Conservation (phyloP, 2,329 filamentous ascomycete genomes). For the Fusarium nanum region DNA sequence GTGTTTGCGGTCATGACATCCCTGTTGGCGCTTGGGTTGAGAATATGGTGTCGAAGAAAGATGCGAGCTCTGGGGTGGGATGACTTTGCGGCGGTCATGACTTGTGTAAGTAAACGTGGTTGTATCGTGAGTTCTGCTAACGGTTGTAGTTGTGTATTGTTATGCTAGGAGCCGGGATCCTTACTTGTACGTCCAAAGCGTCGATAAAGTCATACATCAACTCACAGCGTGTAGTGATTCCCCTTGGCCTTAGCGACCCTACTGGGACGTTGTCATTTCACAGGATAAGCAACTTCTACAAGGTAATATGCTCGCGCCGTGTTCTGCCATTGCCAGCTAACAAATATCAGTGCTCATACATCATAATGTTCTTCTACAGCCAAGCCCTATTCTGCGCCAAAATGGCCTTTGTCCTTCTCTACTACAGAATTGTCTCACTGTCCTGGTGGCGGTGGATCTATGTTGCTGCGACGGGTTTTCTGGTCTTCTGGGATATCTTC, state of each 20-base stretch:
- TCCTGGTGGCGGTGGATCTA: slow-evolving; percentile 21
- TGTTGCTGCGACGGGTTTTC: background rate
- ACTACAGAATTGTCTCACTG: slow-evolving; percentile 25
- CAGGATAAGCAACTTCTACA: background rate
- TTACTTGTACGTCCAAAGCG: slow-evolving; percentile 8
- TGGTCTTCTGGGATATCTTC: slow-evolving; percentile 14
- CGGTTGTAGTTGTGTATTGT: slow-evolving; percentile 5
- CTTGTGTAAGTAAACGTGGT: slow-evolving; percentile 1
- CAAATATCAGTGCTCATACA: slow-evolving; percentile 15
- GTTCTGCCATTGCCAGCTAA: background rate
- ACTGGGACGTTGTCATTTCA: slow-evolving; percentile 1
- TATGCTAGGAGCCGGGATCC: slow-evolving; percentile 4
- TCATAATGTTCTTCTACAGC: slow-evolving; percentile 20
- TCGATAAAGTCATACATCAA: too few relatives aligned
- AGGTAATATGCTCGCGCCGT: background rate
- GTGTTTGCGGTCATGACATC: background rate
- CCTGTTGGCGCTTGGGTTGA: slow-evolving; percentile 12
- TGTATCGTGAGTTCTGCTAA: background rate
- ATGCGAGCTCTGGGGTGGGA: slow-evolving; percentile 13
- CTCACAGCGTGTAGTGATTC: slow-evolving; percentile 29
- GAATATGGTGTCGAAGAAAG: slow-evolving; percentile 19
- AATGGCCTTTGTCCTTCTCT: slow-evolving; percentile 36
- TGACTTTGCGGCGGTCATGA: slow-evolving; percentile 19
- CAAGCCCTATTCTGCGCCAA: slow-evolving; percentile 13
- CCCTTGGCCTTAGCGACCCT: slow-evolving; percentile 17